Base-by-base conservation (phyloP, 495 filamentous ascomycete species). In the Penicillium coprophilum region DNA sequence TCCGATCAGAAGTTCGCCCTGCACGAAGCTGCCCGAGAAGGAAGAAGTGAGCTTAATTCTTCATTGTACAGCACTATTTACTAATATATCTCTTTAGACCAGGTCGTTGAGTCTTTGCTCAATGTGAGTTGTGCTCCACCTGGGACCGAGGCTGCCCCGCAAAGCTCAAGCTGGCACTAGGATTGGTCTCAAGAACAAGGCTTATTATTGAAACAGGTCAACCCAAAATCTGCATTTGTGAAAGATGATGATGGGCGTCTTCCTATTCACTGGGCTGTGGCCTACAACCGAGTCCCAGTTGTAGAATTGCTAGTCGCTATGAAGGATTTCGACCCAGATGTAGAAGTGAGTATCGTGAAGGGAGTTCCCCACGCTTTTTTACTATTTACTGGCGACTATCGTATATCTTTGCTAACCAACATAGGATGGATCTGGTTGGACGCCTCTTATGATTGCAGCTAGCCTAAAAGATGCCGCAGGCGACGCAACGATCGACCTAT, bases 181-280 rank as follows among this genome's bases (percentile, higher is more conserved):
- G 10, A 19, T n/a, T 30, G 4, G 5, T 51, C 8, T 40, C 15
- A 8, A 39, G 21, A 17, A 9, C 24, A 5, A 39, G 13, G 43
- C 57, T 65, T 24, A 65, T 48, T 13, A 43, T 44, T 10, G 0
- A 24, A 17, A 27, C 57, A 95, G 85, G 87, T 87, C 62, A 92
- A 95, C 63, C 87, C 90, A 0, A 91, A 89, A 61, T 81, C 92
- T 39, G 86, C 89, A 13, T 77, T 75, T 32, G 77, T 76, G 46
- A 88, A 85, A 68, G 94, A 99, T 63, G 86, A 89, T 47, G 94
- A 99, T 69, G 91, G 91, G 47, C 89, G 94, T 47, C 82, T 96
- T 21, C 88, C 95, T 0, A 86, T 97, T 49, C 95, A 99, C 73
- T 99, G 95, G 95, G 94, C 94, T 1, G 83, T 85, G 13, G 94